A percentile compares a stretch with the other conserved stretches of the same genome.
Evolutionary conservation across 1,284 basidiomycete genomes (phyloP).

Genomic region (Limonomyces culmigenus): DNA sequence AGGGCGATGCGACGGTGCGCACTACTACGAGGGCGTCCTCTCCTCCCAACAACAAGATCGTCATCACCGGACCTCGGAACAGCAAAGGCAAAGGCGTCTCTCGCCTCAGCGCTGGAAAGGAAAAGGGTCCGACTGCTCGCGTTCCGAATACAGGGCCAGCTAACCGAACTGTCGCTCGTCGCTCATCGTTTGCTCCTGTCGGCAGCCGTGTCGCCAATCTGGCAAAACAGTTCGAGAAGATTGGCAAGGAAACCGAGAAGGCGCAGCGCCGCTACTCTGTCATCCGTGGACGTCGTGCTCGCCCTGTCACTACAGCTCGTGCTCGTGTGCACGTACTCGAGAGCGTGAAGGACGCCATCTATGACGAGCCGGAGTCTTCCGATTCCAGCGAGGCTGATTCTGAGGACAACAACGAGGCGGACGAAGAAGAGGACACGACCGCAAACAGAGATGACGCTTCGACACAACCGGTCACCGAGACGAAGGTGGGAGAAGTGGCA

Average conservation of each 20-base stretch:
- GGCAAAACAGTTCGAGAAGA: slow-evolving; percentile 61
- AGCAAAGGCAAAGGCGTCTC: slow-evolving; percentile 3
- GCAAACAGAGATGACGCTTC: slow-evolving; percentile 12
- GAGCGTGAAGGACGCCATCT: slow-evolving; percentile 84
- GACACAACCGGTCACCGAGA: neutral
- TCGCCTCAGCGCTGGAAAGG: slow-evolving; percentile 20
- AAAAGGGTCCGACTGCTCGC: slow-evolving; percentile 22
- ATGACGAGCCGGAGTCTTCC: slow-evolving; percentile 72
- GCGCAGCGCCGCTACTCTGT: slow-evolving; percentile 55
- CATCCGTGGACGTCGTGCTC: slow-evolving; percentile 78
- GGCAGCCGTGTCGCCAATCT: slow-evolving; percentile 60
- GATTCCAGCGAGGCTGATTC: slow-evolving; percentile 78
- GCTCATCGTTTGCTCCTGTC: slow-evolving; percentile 21
- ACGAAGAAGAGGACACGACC: slow-evolving; percentile 38
- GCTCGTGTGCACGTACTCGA: slow-evolving; percentile 86
- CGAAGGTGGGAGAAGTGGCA: neutral
- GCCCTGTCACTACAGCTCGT: slow-evolving; percentile 80
- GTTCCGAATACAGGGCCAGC: no score
- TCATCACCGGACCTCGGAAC: no score
- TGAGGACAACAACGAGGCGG: slow-evolving; percentile 80
- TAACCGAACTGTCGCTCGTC: no score
- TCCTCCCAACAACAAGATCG: no score
- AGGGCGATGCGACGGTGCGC: slow-evolving; percentile 16
- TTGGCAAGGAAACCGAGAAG: slow-evolving; percentile 50
- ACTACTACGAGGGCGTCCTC: no score